Percentiles rank a stretch among this genome's conserved stretches.
Evolutionary conservation across 1,284 basidiomycete species (phyloP).

Genomic region (Mycena sp.): DNA sequence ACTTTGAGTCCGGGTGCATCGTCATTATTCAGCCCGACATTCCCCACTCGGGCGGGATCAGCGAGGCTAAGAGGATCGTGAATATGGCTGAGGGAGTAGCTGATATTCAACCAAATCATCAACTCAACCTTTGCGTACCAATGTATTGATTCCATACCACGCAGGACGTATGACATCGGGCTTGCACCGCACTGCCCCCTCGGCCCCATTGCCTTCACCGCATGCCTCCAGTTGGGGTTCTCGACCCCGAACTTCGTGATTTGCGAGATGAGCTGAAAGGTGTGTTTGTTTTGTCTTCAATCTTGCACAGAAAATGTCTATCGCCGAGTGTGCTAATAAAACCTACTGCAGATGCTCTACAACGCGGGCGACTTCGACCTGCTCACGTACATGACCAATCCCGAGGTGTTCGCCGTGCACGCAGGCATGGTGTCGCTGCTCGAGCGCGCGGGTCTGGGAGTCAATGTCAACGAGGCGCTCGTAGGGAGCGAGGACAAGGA

Average conservation of each 20-base stretch:
- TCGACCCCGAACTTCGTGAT: conserved; percentile 57
- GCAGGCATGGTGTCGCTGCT: conserved; percentile 68
- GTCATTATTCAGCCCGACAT: conserved; percentile 84
- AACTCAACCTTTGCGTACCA: background rate
- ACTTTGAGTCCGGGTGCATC: conserved; percentile 72
- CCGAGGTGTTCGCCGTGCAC: conserved; percentile 67
- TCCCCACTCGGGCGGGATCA: conserved; percentile 78
- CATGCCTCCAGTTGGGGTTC: conserved; percentile 68
- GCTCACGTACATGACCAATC: conserved; percentile 70
- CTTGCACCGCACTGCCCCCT: conserved; percentile 71
- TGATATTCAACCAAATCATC: background rate
- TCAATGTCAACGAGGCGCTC: conserved; percentile 72
- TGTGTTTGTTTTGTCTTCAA: no score
- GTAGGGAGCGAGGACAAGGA: conserved; percentile 63
- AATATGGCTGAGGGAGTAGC: conserved; percentile 62
- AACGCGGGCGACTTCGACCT: conserved; percentile 64
- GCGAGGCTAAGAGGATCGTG: conserved; percentile 75
- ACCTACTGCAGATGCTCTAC: conserved; percentile 70
- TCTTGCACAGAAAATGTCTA: conserved; percentile 43
- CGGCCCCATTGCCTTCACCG: conserved; percentile 79
- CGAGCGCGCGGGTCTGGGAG: conserved; percentile 71
- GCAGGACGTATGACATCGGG: conserved; percentile 65
- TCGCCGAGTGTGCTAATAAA: background rate
- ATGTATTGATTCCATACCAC: no score
- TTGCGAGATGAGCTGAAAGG: conserved; percentile 32